phyloP scores from a whole-genome alignment of 2,329 filamentous ascomycete species.

The Ophiocordyceps camponoti-rufipedis region DNA sequence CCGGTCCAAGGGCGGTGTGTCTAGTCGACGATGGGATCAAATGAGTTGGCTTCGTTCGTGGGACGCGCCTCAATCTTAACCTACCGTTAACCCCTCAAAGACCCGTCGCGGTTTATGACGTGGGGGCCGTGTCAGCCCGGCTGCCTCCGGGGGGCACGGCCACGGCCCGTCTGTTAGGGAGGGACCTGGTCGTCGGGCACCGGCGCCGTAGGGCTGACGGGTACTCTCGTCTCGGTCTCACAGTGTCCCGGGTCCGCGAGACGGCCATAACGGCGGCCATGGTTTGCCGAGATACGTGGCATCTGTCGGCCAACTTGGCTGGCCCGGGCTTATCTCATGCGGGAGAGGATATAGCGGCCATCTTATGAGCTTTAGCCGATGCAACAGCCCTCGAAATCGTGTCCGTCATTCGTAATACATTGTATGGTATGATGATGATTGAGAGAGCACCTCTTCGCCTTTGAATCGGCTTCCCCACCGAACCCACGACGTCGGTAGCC shows the following conservation, averaged over 20 bases:
- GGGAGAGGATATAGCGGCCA: neutral
- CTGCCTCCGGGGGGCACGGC: too few species aligned
- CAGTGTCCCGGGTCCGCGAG: neutral
- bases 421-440: neutral
- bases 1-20: neutral
- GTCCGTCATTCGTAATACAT: too few species aligned
- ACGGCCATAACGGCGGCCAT: neutral
- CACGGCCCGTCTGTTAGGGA: too few species aligned
- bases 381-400: neutral
- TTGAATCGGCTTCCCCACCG: neutral
- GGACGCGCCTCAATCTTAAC: neutral
- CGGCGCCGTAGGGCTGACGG: too few species aligned
- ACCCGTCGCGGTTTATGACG: neutral
- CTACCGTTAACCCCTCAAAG: neutral
- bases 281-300: neutral
- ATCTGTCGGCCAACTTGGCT: neutral
- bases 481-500: neutral
- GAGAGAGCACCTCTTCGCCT: neutral
- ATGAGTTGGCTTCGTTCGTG: neutral
- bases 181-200: too few species aligned
- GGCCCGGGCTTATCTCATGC: neutral
- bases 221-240: neutral
- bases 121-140: too few species aligned
- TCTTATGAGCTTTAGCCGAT: neutral
- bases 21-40: neutral